Evolutionary conservation across 1,139 yeast species (phyloP), one percentile per base, ranked within the genome.

Genomic region (Pichia inconspicua): DNA sequence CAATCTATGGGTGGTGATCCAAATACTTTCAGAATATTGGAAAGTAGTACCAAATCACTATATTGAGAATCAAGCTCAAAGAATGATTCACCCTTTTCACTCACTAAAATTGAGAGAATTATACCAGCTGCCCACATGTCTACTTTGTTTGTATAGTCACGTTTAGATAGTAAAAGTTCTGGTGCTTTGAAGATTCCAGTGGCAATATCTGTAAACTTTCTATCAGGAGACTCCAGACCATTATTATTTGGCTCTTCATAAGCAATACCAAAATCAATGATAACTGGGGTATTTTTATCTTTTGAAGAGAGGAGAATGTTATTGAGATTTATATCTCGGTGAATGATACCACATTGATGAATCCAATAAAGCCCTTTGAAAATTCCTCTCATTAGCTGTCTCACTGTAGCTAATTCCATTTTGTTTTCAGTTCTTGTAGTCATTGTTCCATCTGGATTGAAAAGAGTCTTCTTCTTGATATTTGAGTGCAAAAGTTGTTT

Each of bases 101-200:
- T 78, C 54, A 75, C 77, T 45, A 89, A 61, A 46, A 78, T 70
- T n/a, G 86, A 78, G 50, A 84, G 61, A 1, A 87, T 57, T 9
- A 92, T 75, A 2, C 92, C 95, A 19, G 83, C 61, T 0, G 87
- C 71, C 97, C 97, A 92, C 30, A 88, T 71, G 61, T 92, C 98
- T 5, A 90, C 70, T 41, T 75, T 80, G 40, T 62, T 64, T 2
- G 76, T 67, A 63, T 92, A 92, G 51, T 75, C 72, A 9, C 72
- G 61, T n/a, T 78, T 69, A 0, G 94, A 89, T 50, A 88, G 77
- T 44, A 92, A 68, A 44, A 87, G 68, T 60, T 92, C 97, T 0
- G 97, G 95, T 0, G 97, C 85, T 57, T 88, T 84, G 66, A 82
- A 92, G 42, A 76, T 74, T 0, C 85, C 81, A 0, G 96, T 84